Percentiles rank a stretch among this genome's conserved stretches.
Evolutionary conservation across 164 flowering plant genomes (phyloP).

Genomic region (Tetracentron sinense): DNA sequence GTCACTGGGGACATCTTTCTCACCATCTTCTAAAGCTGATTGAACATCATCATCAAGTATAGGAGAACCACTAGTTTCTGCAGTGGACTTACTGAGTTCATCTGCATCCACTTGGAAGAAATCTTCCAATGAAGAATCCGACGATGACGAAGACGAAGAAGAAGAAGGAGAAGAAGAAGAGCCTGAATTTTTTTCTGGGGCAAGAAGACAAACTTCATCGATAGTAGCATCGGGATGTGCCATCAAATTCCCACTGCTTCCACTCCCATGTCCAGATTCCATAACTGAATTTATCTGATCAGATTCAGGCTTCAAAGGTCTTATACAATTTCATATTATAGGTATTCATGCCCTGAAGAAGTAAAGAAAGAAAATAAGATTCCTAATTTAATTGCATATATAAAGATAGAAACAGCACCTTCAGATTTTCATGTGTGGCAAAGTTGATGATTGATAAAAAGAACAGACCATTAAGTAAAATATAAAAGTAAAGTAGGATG

Average conservation of each 20-base stretch:
- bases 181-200: constrained; percentile 11
- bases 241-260: constrained; percentile 14
- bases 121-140: constrained; percentile 32
- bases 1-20: constrained; percentile 2
- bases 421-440: too few relatives aligned
- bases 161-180: constrained; percentile 32
- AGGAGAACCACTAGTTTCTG: background rate
- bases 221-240: constrained; percentile 2
- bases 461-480: too few relatives aligned
- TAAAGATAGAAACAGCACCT: too few relatives aligned
- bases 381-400: too few relatives aligned
- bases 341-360: too few relatives aligned
- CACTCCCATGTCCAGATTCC: too few relatives aligned
- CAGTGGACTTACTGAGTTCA: background rate
- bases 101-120: constrained; percentile 20
- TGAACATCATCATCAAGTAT: constrained; percentile 11
- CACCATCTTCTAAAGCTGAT: constrained; percentile 4
- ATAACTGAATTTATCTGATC: too few relatives aligned
- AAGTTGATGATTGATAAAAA: too few relatives aligned
- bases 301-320: too few relatives aligned
- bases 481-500: too few relatives aligned
- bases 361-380: too few relatives aligned
- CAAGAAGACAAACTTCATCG: constrained; percentile 16
- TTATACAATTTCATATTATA: too few relatives aligned
- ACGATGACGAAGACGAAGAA: constrained; percentile 40